Percentiles rank a stretch among this genome's conserved stretches.
Conservation (phyloP, 495 filamentous ascomycete species). For the Trichoderma erinaceum region DNA sequence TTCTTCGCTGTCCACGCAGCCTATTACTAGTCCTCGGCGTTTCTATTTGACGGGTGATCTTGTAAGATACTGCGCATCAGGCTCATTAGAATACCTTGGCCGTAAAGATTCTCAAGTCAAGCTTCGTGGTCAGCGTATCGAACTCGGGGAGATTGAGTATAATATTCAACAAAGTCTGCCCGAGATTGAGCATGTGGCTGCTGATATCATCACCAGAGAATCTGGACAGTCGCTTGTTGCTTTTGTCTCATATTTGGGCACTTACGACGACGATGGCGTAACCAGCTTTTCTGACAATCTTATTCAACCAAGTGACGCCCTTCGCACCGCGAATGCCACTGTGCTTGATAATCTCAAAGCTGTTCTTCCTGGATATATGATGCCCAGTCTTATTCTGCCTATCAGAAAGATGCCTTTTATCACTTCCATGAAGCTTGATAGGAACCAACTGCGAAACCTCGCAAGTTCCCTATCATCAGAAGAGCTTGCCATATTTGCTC, state of each 20-base stretch:
- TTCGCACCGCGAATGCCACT: slow-evolving; percentile 45
- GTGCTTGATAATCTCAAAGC: slow-evolving; percentile 90
- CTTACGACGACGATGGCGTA: neutral
- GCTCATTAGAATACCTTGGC: slow-evolving; percentile 3
- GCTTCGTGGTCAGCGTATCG: slow-evolving; percentile 3
- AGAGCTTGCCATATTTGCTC: slow-evolving; percentile 23
- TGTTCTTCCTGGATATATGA: slow-evolving; percentile 75
- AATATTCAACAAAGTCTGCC: neutral
- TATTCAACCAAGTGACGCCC: neutral
- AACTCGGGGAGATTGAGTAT: slow-evolving; percentile 4
- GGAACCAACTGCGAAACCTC: neutral
- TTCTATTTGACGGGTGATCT: too few species aligned
- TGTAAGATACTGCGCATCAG: slow-evolving; percentile 3
- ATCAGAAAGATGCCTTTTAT: slow-evolving; percentile 10
- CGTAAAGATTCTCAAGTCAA: slow-evolving; percentile 3
- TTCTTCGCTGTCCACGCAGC: too few species aligned
- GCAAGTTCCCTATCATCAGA: slow-evolving; percentile 3
- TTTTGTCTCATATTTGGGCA: neutral
- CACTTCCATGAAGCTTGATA: neutral
- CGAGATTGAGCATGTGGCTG: too few species aligned
- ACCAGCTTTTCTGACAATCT: slow-evolving; percentile 1
- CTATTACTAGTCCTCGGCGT: too few species aligned
- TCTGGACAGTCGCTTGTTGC: too few species aligned
- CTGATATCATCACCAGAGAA: too few species aligned
- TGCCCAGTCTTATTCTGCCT: slow-evolving; percentile 19